Base-by-base conservation (phyloP, 192 early-diverging fungal genomes). In the Ambispora gerdemannii region DNA sequence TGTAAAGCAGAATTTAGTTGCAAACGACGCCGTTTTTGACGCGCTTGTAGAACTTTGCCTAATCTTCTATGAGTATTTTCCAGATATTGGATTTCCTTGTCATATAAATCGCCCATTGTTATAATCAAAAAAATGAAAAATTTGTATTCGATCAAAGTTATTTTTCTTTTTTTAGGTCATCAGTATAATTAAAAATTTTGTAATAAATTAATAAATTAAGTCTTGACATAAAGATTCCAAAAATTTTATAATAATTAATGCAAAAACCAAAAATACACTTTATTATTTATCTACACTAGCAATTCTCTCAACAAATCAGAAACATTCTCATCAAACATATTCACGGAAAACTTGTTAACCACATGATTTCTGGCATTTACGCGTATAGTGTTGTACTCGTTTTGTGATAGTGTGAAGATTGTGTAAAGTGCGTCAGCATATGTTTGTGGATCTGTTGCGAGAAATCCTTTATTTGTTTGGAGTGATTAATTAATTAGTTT, bases 301-400 rank as follows among this genome's bases (percentile, higher is more conserved):
- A 58, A 27, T 58, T 13, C 13, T 62, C 27, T 31, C 34, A 62
- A 35, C 2, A 62, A 17, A 62, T 25, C 31, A 20, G 36, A 47
- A 25, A 70, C 53, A 30, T 15, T 38, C 2, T 77, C 69, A 22
- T 36, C 65, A 74, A 80, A 80, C 47, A 80, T 72, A 58, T 71
- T 67, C 28, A 90, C 92, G 1, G 92, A 93, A 66, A 95, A 95
- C 58, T 84, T 80, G 25, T 88, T 81, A 2, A 73, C 69, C 7
- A 88, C 92, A 51, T 81, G 76, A 15, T 72, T 76, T 28, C 92
- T 79, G 0, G 92, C 94, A 51, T 81, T 83, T 10, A 69, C 72
- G 27, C 82, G 81, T 64, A 95, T 84, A 2, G 76, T 75, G 1
- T 67, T 24, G 19, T 78, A 72, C 34, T 83, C 80, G 0, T 66